These are phyloP conservation scores for Tremella fuciformis DNA, from an alignment of 768 basidiomycete species.

Conservation along the genomic window DNA sequence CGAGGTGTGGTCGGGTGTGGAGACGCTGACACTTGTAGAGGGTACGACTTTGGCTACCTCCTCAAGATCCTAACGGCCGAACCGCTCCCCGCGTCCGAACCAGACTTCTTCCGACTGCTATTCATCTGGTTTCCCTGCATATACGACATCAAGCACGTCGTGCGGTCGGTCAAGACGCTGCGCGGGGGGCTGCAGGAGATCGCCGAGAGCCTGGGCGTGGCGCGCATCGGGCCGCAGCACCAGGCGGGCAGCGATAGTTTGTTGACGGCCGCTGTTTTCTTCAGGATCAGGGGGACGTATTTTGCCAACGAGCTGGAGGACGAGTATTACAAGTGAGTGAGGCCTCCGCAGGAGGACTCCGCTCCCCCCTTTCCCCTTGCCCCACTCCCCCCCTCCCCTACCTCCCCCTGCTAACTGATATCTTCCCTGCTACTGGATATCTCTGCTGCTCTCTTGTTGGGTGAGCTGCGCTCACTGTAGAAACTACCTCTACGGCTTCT, in stretches of 20 bases:
- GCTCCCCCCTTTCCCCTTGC: background rate
- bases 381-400: background rate
- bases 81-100: conserved; percentile 83
- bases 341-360: background rate
- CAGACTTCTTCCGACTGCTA: conserved; percentile 81
- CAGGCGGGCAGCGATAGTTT: conserved; percentile 98
- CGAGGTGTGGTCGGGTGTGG: too few species aligned
- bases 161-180: conserved; percentile 73
- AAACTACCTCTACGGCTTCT: conserved; percentile 46
- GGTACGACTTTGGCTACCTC: conserved; percentile 98
- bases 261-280: conserved; percentile 87
- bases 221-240: conserved; percentile 83
- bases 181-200: conserved; percentile 92
- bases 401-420: background rate
- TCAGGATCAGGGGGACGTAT: conserved; percentile 89
- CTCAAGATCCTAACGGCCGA: conserved; percentile 78
- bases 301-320: conserved; percentile 89
- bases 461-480: conserved; percentile 10
- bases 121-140: conserved; percentile 91
- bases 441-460: background rate
- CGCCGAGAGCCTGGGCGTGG: conserved; percentile 89
- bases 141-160: conserved; percentile 97
- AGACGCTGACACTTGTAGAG: too few species aligned
- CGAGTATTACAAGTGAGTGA: conserved; percentile 51
- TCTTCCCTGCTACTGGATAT: background rate